phyloP scores from a whole-genome alignment of 108 stramenopile species.

The Cyclotella kingstonii region DNA sequence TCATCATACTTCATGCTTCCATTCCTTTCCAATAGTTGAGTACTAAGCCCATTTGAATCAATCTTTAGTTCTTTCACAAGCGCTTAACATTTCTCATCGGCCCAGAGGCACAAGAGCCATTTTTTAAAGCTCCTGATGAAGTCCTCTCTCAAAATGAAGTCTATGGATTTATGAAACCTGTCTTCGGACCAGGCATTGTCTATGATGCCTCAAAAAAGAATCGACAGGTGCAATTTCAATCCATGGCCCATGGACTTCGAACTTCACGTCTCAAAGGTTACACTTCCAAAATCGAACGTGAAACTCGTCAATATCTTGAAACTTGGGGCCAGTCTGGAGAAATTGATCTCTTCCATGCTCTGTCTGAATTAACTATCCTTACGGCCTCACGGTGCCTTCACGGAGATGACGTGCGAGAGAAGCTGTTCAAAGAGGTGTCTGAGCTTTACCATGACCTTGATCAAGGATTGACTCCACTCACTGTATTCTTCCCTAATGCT shows the following conservation, averaged over 20 bases:
- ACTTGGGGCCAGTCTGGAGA: constrained; percentile 78
- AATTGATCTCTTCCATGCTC: constrained; percentile 84
- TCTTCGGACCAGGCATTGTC: constrained; percentile 95
- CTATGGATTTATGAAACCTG: constrained; percentile 98
- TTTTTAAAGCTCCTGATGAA: constrained; percentile 94
- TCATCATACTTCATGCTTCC: background rate
- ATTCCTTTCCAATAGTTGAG: background rate
- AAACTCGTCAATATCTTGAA: constrained; percentile 79
- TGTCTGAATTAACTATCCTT: constrained; percentile 95
- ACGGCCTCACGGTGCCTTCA: constrained; percentile 96
- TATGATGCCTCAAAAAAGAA: constrained; percentile 95
- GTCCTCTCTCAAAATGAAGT: constrained; percentile 91
- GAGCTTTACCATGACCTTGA: constrained; percentile 96
- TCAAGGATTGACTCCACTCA: constrained; percentile 95
- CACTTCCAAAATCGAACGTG: constrained; percentile 93
- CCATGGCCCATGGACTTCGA: constrained; percentile 93
- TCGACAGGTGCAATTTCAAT: constrained; percentile 94
- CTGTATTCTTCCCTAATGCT: constrained; percentile 96
- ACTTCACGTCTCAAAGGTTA: constrained; percentile 89
- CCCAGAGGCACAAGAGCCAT: constrained; percentile 93
- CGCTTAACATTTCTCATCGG: constrained; percentile 97
- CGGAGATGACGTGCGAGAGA: constrained; percentile 97
- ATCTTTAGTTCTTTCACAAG: constrained; percentile 87
- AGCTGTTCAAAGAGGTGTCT: constrained; percentile 92
- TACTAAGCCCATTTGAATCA: background rate